A percentile compares a stretch with the other conserved stretches of the same genome.
These are phyloP conservation scores for Heterobasidion parviporum DNA, from an alignment of 1,284 basidiomycete species.

Conservation along the genomic window DNA sequence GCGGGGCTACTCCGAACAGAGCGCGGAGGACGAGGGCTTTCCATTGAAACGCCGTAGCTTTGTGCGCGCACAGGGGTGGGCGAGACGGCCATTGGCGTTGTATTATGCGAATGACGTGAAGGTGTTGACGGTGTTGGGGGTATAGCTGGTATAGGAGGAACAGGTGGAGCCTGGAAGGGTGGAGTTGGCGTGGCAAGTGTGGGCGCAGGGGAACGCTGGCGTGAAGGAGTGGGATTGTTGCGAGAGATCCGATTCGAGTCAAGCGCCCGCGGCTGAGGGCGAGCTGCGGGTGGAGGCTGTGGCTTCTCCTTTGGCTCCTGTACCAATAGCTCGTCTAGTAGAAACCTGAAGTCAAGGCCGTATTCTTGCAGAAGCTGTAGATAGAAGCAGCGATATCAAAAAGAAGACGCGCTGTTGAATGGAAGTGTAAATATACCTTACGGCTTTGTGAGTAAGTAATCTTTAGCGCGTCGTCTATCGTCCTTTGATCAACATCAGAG, in stretches of 20 bases:
- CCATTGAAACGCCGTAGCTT: constrained; percentile 8
- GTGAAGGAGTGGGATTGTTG: background rate
- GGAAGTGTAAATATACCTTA: constrained; percentile 44
- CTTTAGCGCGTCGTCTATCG: constrained; percentile 68
- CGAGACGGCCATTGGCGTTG: constrained; percentile 10
- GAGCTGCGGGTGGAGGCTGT: background rate
- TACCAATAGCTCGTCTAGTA: constrained; percentile 66
- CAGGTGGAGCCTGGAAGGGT: constrained; percentile 1
- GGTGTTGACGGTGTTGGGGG: constrained; percentile 5
- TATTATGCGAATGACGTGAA: background rate
- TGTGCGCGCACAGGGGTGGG: constrained; percentile 6
- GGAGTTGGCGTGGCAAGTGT: constrained; percentile 3
- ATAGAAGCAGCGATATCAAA: background rate
- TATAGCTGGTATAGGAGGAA: background rate
- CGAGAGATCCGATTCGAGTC: background rate
- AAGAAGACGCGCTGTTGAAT: background rate
- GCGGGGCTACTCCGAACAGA: constrained; percentile 26
- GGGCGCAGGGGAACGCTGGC: constrained; percentile 4
- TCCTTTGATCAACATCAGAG: constrained; percentile 59
- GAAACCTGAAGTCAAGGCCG: constrained; percentile 86
- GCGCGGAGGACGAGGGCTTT: constrained; percentile 23
- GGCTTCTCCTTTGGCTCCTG: constrained; percentile 32
- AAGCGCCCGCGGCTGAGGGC: background rate
- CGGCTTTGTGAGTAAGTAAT: constrained; percentile 74
- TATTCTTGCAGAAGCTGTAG: constrained; percentile 79